Evolutionary conservation across 2,329 filamentous ascomycete species (phyloP), one percentile per base, ranked within the genome.

Genomic region (Pseudogymnoascus sp.): DNA sequence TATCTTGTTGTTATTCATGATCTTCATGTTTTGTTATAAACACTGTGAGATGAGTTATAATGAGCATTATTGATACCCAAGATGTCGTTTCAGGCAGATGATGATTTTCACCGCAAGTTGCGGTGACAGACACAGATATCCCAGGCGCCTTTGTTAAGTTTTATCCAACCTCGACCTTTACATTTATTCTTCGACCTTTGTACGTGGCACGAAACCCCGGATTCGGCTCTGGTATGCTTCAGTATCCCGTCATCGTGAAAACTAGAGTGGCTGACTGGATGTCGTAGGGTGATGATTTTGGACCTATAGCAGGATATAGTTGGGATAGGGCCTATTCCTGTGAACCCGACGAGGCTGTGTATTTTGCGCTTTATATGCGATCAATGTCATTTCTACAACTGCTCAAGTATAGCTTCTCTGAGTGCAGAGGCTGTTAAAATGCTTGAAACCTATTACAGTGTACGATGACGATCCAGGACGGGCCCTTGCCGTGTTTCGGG

Each of bases 401-500:
- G 31, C 31, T 33, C 10, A 1, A 11, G 31, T 33, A 33, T 33
- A 11, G 10, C 31, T 33, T 33, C 10, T 11, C 10, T 11, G 31
- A 33, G 31, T 33, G 31, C 11, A 33, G 31, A 33, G 8, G 10
- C 31, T 7, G 31, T 33, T 33, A 33, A 11, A 33, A 11, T 33
- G 31, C 31, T 33, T 33, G 31, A 33, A 10, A 33, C 10, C 31
- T 10, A 10, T 10, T 50, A 50, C 44, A 50, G 24, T 16, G 44
- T 1, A 29, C 14, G 26, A 53, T 31, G 26, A 53, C 47, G 47
- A 31, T 6, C 26, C 8, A 13, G 6, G 19, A 24, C 8, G n/a
- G 14, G 26, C 47, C 26, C 14, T n/a, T 33, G n/a, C 26, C 50
- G 50, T 56, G n/a, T 64, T 40, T 64, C 47, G 40, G 53, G 40